Evolutionary conservation across 2,329 filamentous ascomycete species (phyloP).

Genomic region (Pseudogymnoascus sp.): DNA sequence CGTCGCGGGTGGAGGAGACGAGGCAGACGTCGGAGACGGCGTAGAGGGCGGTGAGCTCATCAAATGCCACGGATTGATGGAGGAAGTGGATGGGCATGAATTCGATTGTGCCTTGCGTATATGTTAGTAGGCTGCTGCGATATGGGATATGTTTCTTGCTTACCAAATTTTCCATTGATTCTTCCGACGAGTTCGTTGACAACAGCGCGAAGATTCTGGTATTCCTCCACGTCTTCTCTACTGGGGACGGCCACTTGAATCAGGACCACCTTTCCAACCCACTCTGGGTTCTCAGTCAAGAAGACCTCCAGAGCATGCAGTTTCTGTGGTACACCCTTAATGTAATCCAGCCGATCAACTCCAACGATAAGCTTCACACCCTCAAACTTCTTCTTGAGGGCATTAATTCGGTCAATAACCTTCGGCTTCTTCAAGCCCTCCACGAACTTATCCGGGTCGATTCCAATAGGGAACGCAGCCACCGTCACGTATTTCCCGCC

Average conservation of each 20-base stretch:
- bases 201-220: conserved; percentile 89
- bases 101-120: conserved; percentile 65
- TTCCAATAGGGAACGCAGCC: conserved; percentile 94
- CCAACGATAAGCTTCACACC: conserved; percentile 95
- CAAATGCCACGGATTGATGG: conserved; percentile 90
- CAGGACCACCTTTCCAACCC: conserved; percentile 94
- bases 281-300: conserved; percentile 91
- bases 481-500: conserved; percentile 82
- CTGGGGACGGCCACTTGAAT: conserved; percentile 95
- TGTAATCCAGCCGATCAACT: conserved; percentile 94
- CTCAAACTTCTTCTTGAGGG: conserved; percentile 82
- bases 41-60: conserved; percentile 90
- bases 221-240: conserved; percentile 92
- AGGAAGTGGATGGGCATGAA: conserved; percentile 99
- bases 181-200: conserved; percentile 95
- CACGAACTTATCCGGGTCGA: conserved; percentile 93
- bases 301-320: conserved; percentile 94
- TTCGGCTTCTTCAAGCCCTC: conserved; percentile 78
- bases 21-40: conserved; percentile 85
- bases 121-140: conserved; percentile 13
- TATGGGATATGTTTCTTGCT: conserved; percentile 16
- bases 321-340: conserved; percentile 98
- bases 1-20: conserved; percentile 90
- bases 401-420: conserved; percentile 79
- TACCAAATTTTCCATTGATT: conserved; percentile 90